Evolutionary conservation across 2,329 filamentous ascomycete genomes (phyloP).

Genomic region (Cercospora beticola): DNA sequence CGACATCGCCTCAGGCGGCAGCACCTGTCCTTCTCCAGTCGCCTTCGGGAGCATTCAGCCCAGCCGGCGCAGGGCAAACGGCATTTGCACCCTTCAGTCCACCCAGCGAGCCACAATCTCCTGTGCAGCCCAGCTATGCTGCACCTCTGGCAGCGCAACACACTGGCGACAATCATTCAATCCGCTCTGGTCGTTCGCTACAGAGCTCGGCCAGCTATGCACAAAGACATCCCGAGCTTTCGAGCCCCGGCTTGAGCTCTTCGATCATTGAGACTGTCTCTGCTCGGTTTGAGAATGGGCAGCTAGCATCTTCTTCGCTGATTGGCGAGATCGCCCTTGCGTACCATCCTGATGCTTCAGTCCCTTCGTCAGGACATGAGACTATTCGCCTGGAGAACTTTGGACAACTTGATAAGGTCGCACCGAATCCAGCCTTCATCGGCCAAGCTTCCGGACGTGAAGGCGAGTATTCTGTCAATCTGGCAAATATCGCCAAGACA

Average conservation of each 20-base stretch:
- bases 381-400: constrained; percentile 86
- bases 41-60: constrained; percentile 25
- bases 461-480: constrained; percentile 77
- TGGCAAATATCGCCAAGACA: constrained; percentile 67
- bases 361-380: constrained; percentile 43
- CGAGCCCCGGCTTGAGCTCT: constrained; percentile 75
- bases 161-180: constrained; percentile 77
- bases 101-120: constrained; percentile 29
- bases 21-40: constrained; percentile 21
- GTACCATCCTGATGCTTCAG: constrained; percentile 59
- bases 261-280: constrained; percentile 93
- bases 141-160: constrained; percentile 53
- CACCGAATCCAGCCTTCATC: constrained; percentile 89
- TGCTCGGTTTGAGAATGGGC: constrained; percentile 74
- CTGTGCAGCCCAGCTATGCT: constrained; percentile 34
- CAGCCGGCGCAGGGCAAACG: constrained; percentile 22
- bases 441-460: constrained; percentile 65
- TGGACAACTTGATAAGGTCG: constrained; percentile 81
- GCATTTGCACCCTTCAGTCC: constrained; percentile 36
- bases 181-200: constrained; percentile 77
- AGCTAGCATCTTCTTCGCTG: constrained; percentile 69
- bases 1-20: neutral
- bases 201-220: constrained; percentile 59
- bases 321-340: constrained; percentile 86
- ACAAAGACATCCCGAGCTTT: constrained; percentile 76